Evolutionary conservation across 176 grass and related monocot species (phyloP), one percentile per base, ranked within the genome.

Genomic region (Avena atlantica): DNA sequence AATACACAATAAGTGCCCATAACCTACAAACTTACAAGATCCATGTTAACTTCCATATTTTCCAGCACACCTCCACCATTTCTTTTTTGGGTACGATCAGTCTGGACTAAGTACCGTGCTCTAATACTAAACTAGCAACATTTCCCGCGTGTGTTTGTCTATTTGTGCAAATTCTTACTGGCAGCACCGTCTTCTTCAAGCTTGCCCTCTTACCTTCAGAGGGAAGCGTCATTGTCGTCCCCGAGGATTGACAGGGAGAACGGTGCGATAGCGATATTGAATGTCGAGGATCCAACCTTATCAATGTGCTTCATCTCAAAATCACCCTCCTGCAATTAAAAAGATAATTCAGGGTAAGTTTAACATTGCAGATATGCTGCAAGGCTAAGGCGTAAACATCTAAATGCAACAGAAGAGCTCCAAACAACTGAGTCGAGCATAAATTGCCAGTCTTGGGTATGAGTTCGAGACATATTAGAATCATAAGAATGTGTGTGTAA

Each of bases 301-400:
- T 96, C 91, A 1, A 90, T 92, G 82, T 88, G 87, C 82, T 96
- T 93, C 91, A 96, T 96, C 83, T 96, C 91, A 55, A 93, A 95
- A 87, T 95, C 93, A 36, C 93, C 93, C 73, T 95, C 93, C 93
- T 95, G 58, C 80, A 85, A 81, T 81, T 13, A 9, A 72, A 29
- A 88, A 60, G 13, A 76, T 23, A 79, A 27, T 52, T 40, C 81
- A 12, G 50, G 4, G 60, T 59, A 79, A 40, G 58, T 19, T 62
- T 3, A 2, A 31, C 14, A 70, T 9, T 51, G 37, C 40, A 66
- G 48, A 75, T 45, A 76, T 76, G 60, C 24, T 67, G 34, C 47
- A 49, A 40, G 9, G 1, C 6, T 1, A 42, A 42, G 40, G 40
- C 3, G 7, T 55, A 78, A 78, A 67, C 49, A 76, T 25, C 3